phyloP scores from a whole-genome alignment of 257 asterid species.

The Plantago elongata region DNA sequence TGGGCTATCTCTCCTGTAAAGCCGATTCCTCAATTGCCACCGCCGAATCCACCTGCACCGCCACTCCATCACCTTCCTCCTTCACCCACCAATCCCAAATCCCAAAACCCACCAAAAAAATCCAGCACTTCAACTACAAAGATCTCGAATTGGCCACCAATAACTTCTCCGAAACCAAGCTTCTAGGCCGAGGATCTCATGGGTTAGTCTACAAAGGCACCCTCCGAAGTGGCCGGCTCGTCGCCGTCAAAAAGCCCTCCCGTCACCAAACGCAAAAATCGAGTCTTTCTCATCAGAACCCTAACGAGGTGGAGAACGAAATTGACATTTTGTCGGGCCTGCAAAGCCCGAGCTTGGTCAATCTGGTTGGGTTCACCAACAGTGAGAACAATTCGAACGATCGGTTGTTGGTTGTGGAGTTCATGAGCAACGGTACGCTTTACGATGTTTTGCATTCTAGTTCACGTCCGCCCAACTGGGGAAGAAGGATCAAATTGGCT shows the following conservation, averaged over 20 bases:
- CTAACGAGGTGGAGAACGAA: constrained; percentile 71
- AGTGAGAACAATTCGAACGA: constrained; percentile 25
- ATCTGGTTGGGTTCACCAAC: constrained; percentile 62
- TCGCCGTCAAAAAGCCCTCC: constrained; percentile 69
- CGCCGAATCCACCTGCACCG: constrained; percentile 33
- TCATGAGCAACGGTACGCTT: constrained; percentile 82
- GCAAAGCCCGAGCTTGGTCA: constrained; percentile 68
- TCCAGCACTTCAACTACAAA: constrained; percentile 62
- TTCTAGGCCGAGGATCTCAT: constrained; percentile 80
- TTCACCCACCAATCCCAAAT: constrained; percentile 5
- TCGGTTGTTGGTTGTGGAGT: constrained; percentile 75
- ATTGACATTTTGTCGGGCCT: constrained; percentile 59
- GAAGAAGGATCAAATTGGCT: constrained; percentile 69
- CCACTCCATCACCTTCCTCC: constrained; percentile 10
- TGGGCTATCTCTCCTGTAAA: constrained; percentile 84
- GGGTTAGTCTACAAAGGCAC: constrained; percentile 79
- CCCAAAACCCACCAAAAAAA: constrained; percentile 37
- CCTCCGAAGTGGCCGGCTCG: constrained; percentile 67
- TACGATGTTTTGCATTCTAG: constrained; percentile 60
- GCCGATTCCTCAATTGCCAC: constrained; percentile 56
- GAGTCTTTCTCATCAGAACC: constrained; percentile 25
- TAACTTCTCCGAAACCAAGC: constrained; percentile 64
- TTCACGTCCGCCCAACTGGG: constrained; percentile 65
- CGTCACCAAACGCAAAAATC: constrained; percentile 22
- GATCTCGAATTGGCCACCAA: constrained; percentile 74